A percentile compares a stretch with the other conserved stretches of the same genome.
These are phyloP conservation scores for Wakefieldia striispora DNA, from an alignment of 768 basidiomycete species.

Conservation along the genomic window DNA sequence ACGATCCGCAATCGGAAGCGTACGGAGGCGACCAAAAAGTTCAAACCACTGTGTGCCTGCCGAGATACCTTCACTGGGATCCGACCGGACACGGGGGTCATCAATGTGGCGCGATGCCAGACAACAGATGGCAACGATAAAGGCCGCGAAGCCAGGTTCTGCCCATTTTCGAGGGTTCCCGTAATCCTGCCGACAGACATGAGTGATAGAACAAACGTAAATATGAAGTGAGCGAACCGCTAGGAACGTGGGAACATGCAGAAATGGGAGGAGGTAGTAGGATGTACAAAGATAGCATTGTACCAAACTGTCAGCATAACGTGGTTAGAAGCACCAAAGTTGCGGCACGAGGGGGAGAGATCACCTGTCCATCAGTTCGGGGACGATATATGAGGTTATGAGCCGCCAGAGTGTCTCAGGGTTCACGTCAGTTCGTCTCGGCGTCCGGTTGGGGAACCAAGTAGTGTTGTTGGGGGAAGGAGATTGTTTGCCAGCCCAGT, in stretches of 20 bases:
- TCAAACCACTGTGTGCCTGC: slow-evolving; percentile 93
- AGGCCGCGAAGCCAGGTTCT: slow-evolving; percentile 91
- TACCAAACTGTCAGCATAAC: slow-evolving; percentile 51
- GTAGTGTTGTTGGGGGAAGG: slow-evolving; percentile 40
- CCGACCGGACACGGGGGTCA: slow-evolving; percentile 82
- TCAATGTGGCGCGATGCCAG: slow-evolving; percentile 91
- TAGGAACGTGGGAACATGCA: slow-evolving; percentile 88
- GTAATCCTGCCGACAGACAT: slow-evolving; percentile 61
- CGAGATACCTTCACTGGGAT: slow-evolving; percentile 79
- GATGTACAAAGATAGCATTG: slow-evolving; percentile 88
- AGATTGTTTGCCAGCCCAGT: slow-evolving; percentile 32
- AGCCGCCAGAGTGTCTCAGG: slow-evolving; percentile 86
- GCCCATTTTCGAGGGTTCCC: slow-evolving; percentile 94
- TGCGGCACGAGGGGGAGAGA: slow-evolving; percentile 22
- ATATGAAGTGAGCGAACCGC: slow-evolving; percentile 44
- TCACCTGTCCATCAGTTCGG: slow-evolving; percentile 92
- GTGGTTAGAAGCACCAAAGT: slow-evolving; percentile 12
- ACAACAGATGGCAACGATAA: slow-evolving; percentile 91
- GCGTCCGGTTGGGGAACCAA: slow-evolving; percentile 85
- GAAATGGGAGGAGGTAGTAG: slow-evolving; percentile 89
- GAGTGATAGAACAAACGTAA: slow-evolving; percentile 13
- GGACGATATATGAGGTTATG: slow-evolving; percentile 81
- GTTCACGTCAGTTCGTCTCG: slow-evolving; percentile 72
- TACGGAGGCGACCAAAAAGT: slow-evolving; percentile 80
- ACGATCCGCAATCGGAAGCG: slow-evolving; percentile 82